Evolutionary conservation across 164 flowering plant species (phyloP).

Genomic region (Sextonia rubra): DNA sequence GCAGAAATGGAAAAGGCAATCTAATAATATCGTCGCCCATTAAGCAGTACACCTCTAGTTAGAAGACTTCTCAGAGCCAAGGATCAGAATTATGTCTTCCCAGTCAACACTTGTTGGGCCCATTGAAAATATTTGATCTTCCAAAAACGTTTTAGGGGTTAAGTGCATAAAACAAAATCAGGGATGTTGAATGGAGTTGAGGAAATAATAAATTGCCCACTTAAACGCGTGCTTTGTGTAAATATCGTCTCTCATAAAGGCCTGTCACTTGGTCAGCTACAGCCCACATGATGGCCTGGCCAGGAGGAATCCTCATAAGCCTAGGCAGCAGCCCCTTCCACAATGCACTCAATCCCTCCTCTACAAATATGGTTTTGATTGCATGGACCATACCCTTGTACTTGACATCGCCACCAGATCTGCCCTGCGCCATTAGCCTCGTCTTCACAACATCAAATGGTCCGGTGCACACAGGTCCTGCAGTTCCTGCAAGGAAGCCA

Average conservation of each 20-base stretch:
- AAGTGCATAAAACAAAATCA: no score
- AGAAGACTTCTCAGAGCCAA: no score
- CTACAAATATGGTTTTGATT: conserved; percentile 72
- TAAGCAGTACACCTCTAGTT: no score
- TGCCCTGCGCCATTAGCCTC: conserved; percentile 91
- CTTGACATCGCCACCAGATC: conserved; percentile 51
- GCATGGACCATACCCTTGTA: conserved; percentile 95
- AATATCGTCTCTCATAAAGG: conserved; percentile 64
- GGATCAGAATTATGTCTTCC: no score
- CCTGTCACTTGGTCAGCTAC: conserved; percentile 94
- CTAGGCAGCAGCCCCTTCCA: conserved; percentile 96
- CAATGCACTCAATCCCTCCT: conserved; percentile 82
- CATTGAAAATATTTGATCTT: no score
- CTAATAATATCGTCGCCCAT: no score
- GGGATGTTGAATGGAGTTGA: neutral
- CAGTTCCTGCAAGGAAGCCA: conserved; percentile 96
- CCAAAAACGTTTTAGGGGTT: no score
- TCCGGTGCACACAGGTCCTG: conserved; percentile 93
- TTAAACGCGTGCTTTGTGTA: conserved; percentile 19
- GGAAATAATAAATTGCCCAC: neutral
- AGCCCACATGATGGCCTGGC: conserved; percentile 99
- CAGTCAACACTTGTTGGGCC: no score
- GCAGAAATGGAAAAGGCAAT: no score
- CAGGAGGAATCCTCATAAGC: conserved; percentile 97
- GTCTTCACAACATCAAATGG: conserved; percentile 99